Percentiles rank a stretch among this genome's conserved stretches.
phyloP scores from a whole-genome alignment of 768 basidiomycete genomes.

The Paxillus involutus region DNA sequence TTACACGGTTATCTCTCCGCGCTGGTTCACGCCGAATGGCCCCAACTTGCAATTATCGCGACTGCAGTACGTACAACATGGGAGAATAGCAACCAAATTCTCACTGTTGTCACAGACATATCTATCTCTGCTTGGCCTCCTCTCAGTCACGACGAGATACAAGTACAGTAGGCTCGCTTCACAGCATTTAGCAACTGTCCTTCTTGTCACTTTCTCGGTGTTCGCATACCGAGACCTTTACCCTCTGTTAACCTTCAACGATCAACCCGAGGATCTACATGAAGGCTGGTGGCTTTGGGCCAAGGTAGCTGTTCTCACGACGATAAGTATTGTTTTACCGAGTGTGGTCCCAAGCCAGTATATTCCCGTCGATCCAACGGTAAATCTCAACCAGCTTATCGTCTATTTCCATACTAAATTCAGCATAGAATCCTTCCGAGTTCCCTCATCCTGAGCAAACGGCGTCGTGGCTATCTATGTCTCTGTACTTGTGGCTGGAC shows the following conservation, averaged over 20 bases:
- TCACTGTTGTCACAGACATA: constrained; percentile 34
- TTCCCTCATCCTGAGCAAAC: constrained; percentile 41
- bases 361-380: constrained; percentile 50
- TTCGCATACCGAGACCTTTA: constrained; percentile 61
- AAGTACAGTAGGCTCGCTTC: constrained; percentile 31
- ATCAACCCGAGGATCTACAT: constrained; percentile 45
- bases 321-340: constrained; percentile 51
- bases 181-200: constrained; percentile 47
- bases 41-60: constrained; percentile 10
- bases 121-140: constrained; percentile 38
- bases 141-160: constrained; percentile 34
- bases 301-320: constrained; percentile 45
- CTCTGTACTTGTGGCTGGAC: constrained; percentile 56
- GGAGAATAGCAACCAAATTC: background rate
- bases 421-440: constrained; percentile 20
- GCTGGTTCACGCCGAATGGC: background rate
- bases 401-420: background rate
- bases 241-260: constrained; percentile 57
- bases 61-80: constrained; percentile 11
- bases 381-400: background rate
- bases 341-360: constrained; percentile 57
- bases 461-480: constrained; percentile 32
- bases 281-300: constrained; percentile 55
- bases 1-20: background rate
- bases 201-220: constrained; percentile 47